Base-by-base conservation (phyloP, 345 rosid genomes). In the Psidium friedrichsthalianum region DNA sequence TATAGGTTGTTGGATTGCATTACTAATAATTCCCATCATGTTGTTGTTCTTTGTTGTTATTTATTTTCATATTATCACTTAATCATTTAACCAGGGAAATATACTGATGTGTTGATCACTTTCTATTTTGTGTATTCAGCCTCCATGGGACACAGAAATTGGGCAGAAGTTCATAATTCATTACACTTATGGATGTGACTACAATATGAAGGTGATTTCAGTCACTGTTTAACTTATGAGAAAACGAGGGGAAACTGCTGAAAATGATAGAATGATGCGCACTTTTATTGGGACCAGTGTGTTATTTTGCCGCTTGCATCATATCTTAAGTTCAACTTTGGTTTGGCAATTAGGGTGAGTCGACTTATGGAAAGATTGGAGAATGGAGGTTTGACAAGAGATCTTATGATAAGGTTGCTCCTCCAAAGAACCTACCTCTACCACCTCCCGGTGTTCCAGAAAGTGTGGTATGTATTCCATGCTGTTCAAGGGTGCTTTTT, bases 321-420 rank as follows among this genome's bases (percentile, higher is more conserved):
- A 24, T 29, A 42, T 36, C n/a, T 47, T 25, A 47, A 36, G 61
- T 49, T 13, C 87, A 83, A 86, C 40, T 27, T 82, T 24, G 32
- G 27, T 25, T 84, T 87, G 22, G 10, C 59, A 86, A 88, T 84
- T 91, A 95, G 99, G 99, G 99, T 86, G 88, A 91, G 83, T 87
- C 92, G 86, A 97, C 97, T 32, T 95, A 97, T 89, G 99, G 99
- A 61, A 97, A 91, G 91, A 90, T 94, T 51, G 99, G 99, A 76
- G 97, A 95, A 90, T 97, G 99, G 99, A 92, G 98, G 89, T 97
- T 97, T 11, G 98, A 96, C 89, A 97, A 97, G 90, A 92, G 99
- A 91, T 95, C 99, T 6, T 95, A 89, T 54, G 94, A 86, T 74
- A 82, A 12, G 15, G 89, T 61, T 54, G 88, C 94, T 57, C 98